Conservation (phyloP, 2,329 filamentous ascomycete species). For the Thermothelomyces thermophilus region DNA sequence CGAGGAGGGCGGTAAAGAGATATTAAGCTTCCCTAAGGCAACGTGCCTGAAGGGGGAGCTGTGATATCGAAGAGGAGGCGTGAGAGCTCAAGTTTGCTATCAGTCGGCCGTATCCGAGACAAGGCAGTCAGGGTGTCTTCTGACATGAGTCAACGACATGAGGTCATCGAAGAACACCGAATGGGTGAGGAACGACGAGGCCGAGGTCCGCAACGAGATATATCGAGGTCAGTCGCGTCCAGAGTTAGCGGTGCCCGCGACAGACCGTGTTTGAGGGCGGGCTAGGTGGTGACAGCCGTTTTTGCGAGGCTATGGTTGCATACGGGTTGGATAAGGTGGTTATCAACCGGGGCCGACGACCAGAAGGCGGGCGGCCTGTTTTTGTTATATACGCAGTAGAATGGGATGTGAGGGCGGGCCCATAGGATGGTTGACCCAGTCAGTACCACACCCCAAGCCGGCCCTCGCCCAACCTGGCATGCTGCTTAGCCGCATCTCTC, state of each 20-base stretch:
- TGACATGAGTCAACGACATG: slow-evolving; percentile 30
- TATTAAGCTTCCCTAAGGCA: slow-evolving; percentile 2
- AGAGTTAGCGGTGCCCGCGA: slow-evolving; percentile 8
- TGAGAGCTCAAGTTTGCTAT: slow-evolving; percentile 20
- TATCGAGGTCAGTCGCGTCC: slow-evolving; percentile 5
- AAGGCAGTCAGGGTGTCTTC: slow-evolving; percentile 24
- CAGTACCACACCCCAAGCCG: not conserved
- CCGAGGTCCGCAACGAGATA: slow-evolving; percentile 15
- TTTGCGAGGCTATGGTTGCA: slow-evolving; percentile 8
- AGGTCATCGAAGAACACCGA: slow-evolving; percentile 21
- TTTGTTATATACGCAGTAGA: slow-evolving; percentile 15
- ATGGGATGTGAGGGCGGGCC: not conserved
- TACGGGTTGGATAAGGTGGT: slow-evolving; percentile 9
- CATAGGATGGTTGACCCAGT: too few relatives aligned
- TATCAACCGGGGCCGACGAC: slow-evolving; percentile 11
- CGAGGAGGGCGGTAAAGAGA: not conserved
- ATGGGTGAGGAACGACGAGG: slow-evolving; percentile 2
- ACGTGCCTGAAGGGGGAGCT: slow-evolving; percentile 3
- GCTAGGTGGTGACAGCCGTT: slow-evolving; percentile 15
- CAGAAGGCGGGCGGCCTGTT: slow-evolving; percentile 14
- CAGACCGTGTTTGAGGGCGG: slow-evolving; percentile 20
- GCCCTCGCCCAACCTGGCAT: not conserved
- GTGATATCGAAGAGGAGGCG: slow-evolving; percentile 15
- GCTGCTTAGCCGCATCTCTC: slow-evolving; percentile 9
- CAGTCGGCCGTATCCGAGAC: slow-evolving; percentile 33